Conservation (phyloP, 2,329 filamentous ascomycete species). For the Xylariaceae sp. region DNA sequence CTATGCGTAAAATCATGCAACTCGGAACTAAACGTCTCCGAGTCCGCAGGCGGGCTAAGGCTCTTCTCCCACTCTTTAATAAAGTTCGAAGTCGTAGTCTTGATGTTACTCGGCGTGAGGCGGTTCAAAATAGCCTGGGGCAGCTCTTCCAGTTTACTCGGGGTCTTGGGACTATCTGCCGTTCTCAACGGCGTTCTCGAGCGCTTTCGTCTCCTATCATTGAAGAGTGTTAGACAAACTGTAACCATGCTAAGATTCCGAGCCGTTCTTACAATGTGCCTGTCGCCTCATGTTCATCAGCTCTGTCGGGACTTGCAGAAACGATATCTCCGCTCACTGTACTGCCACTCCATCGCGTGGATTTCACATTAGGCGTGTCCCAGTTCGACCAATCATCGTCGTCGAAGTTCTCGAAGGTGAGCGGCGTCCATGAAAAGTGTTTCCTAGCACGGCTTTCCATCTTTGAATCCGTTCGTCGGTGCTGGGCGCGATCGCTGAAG, state of each 20-base stretch:
- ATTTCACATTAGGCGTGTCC: constrained; percentile 53
- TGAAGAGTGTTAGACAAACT: constrained; percentile 24
- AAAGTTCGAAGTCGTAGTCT: constrained; percentile 76
- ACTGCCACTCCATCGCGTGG: constrained; percentile 61
- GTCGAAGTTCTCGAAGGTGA: constrained; percentile 53
- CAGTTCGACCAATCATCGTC: constrained; percentile 64
- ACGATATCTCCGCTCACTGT: constrained; percentile 49
- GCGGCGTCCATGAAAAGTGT: constrained; percentile 57
- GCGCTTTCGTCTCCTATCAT: constrained; percentile 27
- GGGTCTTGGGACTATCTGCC: constrained; percentile 27
- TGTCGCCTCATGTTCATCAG: constrained; percentile 42
- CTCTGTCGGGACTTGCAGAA: constrained; percentile 43
- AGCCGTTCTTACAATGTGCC: constrained; percentile 39
- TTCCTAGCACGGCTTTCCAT: constrained; percentile 42
- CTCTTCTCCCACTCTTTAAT: constrained; percentile 91
- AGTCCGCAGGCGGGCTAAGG: constrained; percentile 49
- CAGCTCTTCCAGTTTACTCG: constrained; percentile 50
- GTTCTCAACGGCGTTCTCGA: constrained; percentile 25
- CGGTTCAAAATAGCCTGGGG: constrained; percentile 69
- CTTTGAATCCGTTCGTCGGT: constrained; percentile 29
- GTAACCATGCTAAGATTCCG: constrained; percentile 2
- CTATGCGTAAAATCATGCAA: constrained; percentile 11
- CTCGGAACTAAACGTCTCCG: constrained; percentile 16
- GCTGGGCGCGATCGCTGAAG: constrained; percentile 26
- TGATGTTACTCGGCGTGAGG: constrained; percentile 70